A percentile compares a stretch with the other conserved stretches of the same genome.
Conservation (phyloP, 192 early-diverging fungal genomes). For the Coemansia javaensis region DNA sequence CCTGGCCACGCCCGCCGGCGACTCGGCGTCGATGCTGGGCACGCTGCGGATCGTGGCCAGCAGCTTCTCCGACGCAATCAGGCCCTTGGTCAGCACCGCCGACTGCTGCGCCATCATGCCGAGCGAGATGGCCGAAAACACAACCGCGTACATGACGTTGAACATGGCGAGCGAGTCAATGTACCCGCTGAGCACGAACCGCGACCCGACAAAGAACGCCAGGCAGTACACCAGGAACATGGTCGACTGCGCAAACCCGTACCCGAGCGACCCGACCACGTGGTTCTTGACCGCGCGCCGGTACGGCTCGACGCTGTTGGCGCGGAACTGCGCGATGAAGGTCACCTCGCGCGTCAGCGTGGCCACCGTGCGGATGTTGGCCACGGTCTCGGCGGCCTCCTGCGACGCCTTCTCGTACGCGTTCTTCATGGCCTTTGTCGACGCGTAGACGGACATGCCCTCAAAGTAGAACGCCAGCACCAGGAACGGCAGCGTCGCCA, state of each 20-base stretch:
- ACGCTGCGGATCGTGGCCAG: slow-evolving; percentile 68
- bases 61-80: slow-evolving; percentile 68
- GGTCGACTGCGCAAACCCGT: slow-evolving; percentile 67
- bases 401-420: slow-evolving; percentile 77
- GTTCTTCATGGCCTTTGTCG: slow-evolving; percentile 57
- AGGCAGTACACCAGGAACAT: slow-evolving; percentile 71
- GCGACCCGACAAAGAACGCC: slow-evolving; percentile 70
- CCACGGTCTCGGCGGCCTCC: slow-evolving; percentile 79
- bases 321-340: slow-evolving; percentile 64
- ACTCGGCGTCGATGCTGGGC: slow-evolving; percentile 55
- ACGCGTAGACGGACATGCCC: slow-evolving; percentile 35
- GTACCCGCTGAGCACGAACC: slow-evolving; percentile 53
- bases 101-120: slow-evolving; percentile 65
- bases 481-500: slow-evolving; percentile 60
- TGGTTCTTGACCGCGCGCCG: slow-evolving; percentile 60
- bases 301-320: slow-evolving; percentile 65
- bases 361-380: slow-evolving; percentile 81
- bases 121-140: slow-evolving; percentile 63
- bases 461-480: slow-evolving; percentile 32
- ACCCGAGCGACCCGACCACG: slow-evolving; percentile 63
- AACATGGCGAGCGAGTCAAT: slow-evolving; percentile 55
- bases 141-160: slow-evolving; percentile 69
- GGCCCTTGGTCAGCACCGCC: slow-evolving; percentile 74
- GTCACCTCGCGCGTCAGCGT: slow-evolving; percentile 66
- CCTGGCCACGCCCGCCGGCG: slow-evolving; percentile 38